A percentile compares a stretch with the other conserved stretches of the same genome.
phyloP scores from a whole-genome alignment of 495 filamentous ascomycete genomes.

The Aeminium ludgeri region DNA sequence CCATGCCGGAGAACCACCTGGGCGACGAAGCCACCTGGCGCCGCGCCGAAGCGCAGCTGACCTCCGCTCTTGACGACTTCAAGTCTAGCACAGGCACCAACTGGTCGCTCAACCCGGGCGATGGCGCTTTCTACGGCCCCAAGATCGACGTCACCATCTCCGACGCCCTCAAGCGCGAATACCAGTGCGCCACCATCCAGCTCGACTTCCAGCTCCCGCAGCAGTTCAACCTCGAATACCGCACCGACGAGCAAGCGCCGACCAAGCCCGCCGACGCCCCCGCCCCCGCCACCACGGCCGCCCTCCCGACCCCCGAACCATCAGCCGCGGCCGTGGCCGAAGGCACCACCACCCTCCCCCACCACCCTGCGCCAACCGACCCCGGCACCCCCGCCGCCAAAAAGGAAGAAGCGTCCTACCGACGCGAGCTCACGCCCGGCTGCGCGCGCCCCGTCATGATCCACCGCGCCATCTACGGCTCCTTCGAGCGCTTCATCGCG shows the following conservation, averaged over 20 bases:
- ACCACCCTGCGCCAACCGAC: constrained; percentile 13
- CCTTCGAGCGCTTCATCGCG: constrained; percentile 85
- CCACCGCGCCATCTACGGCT: constrained; percentile 85
- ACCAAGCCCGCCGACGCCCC: neutral
- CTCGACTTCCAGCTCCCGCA: constrained; percentile 87
- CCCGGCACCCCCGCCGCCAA: constrained; percentile 13
- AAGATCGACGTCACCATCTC: constrained; percentile 87
- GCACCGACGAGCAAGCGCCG: constrained; percentile 40
- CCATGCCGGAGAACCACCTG: constrained; percentile 80
- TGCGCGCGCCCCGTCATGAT: constrained; percentile 93
- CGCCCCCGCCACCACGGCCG: neutral
- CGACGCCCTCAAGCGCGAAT: constrained; percentile 60
- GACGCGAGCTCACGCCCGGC: constrained; percentile 41
- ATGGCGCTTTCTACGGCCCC: constrained; percentile 94
- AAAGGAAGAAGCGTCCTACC: constrained; percentile 12
- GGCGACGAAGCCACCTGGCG: constrained; percentile 81
- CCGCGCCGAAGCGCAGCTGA: constrained; percentile 62
- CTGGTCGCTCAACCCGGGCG: constrained; percentile 83
- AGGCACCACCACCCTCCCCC: constrained; percentile 18
- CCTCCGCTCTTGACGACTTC: constrained; percentile 63
- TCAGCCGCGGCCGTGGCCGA: constrained; percentile 26
- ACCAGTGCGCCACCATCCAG: constrained; percentile 93
- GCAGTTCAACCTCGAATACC: constrained; percentile 70
- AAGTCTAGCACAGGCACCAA: constrained; percentile 41
- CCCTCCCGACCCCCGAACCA: constrained; percentile 12